Percentiles rank a stretch among this genome's conserved stretches.
Evolutionary conservation across 768 basidiomycete species (phyloP).

Genomic region (Phylloporus sp.): DNA sequence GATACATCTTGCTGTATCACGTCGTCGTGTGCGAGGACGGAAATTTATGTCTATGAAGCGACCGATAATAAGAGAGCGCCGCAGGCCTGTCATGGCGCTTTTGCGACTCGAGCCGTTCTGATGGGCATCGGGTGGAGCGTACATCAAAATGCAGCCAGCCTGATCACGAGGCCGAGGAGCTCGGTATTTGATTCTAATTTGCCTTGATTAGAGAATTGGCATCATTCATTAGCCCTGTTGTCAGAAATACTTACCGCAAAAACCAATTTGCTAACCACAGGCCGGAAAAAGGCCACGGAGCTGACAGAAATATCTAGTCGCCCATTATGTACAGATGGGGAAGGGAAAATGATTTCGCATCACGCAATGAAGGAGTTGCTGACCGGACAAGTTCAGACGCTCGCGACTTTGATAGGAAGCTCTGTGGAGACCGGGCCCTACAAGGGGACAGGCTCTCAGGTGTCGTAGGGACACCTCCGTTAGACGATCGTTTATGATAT

Average conservation of each 20-base stretch:
- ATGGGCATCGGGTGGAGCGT: constrained; percentile 64
- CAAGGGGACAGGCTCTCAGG: constrained; percentile 29
- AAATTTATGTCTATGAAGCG: constrained; percentile 62
- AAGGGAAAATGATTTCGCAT: constrained; percentile 17
- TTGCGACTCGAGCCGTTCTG: constrained; percentile 60
- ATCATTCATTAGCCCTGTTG: constrained; percentile 4
- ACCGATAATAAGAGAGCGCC: constrained; percentile 42
- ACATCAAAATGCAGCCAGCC: constrained; percentile 71
- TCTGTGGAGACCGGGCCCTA: background rate
- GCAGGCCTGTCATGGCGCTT: constrained; percentile 41
- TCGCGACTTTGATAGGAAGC: background rate
- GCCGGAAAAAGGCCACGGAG: constrained; percentile 16
- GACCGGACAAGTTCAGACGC: background rate
- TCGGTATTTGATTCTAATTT: background rate
- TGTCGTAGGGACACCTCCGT: constrained; percentile 22
- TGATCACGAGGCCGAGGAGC: constrained; percentile 33
- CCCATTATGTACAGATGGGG: constrained; percentile 38
- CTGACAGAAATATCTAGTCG: constrained; percentile 36
- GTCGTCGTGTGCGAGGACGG: constrained; percentile 52
- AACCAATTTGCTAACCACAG: constrained; percentile 6
- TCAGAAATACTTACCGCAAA: background rate
- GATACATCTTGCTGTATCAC: constrained; percentile 22
- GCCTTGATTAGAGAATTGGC: background rate
- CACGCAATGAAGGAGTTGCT: background rate
- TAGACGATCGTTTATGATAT: constrained; percentile 2